Evolutionary conservation across 768 basidiomycete species (phyloP), one percentile per base, ranked within the genome.

Genomic region (Rhodotorula paludigena): DNA sequence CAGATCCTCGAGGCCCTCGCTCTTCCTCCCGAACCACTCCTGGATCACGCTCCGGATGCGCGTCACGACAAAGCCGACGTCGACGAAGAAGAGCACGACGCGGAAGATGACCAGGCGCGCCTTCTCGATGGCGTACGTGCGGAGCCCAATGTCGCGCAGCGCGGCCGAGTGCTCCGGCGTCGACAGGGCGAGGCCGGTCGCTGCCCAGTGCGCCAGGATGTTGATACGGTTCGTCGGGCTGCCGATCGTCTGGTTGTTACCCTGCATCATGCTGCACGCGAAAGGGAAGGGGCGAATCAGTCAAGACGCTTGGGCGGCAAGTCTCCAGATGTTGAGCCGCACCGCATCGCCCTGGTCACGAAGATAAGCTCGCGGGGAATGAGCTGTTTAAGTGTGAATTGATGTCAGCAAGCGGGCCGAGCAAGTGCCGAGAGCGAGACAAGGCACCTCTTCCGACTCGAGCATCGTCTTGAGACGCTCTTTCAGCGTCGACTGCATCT

Each of bases 171-270:
- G 64, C 9, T n/a, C 28, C 21, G 60, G 23, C 41, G 52, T 30
- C 32, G 48, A 44, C 2, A 57, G 45, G 21, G 63, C 62, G 30
- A 72, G 64, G 1, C 71, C 74, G 14, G 32, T 42, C 3, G 66
- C 61, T 23, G 90, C 92, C 84, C 86, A 90, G 76, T 84, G 84
- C 0, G 89, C 91, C 0, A 88, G 90, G 60, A 93, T 88, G 77
- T 90, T 92, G 79, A 96, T 87, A 28, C 91, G 85, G 75, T 93
- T 92, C 1, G 91, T 88, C 0, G 91, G 91, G 5, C 89, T 89
- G 21, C 89, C 88, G 44, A 93, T 84, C 4, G 83, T 80, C 77
- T 92, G 89, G 73, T 91, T 91, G 77, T 90, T 90, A 25, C 56
- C 53, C 36, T 55, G 54, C 54, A 55, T 55, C 54, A 55, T 55